A percentile compares a stretch with the other conserved stretches of the same genome.
Conservation (phyloP, 2,329 filamentous ascomycete species). For the Colletotrichum sublineola region DNA sequence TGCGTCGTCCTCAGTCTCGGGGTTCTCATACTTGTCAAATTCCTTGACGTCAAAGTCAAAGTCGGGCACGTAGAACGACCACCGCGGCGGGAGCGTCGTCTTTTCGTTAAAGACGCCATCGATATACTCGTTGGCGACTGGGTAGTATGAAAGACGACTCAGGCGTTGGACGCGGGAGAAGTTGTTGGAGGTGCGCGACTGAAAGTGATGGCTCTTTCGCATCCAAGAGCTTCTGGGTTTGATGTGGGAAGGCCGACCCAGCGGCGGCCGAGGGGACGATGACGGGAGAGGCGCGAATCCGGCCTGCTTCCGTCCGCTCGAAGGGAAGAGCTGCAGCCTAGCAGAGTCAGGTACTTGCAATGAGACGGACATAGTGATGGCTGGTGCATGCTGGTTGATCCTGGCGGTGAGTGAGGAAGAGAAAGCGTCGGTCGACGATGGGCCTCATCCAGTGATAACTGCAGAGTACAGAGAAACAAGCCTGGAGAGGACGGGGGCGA, state of each 20-base stretch:
- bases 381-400: slow-evolving; percentile 22
- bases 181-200: background rate
- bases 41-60: slow-evolving; percentile 42
- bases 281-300: slow-evolving; percentile 39
- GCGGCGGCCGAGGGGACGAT: slow-evolving; percentile 18
- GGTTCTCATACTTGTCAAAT: slow-evolving; percentile 25
- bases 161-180: slow-evolving; percentile 33
- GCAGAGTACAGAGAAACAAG: slow-evolving; percentile 23
- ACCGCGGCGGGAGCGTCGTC: slow-evolving; percentile 41
- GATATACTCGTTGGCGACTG: slow-evolving; percentile 42
- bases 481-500: slow-evolving; percentile 13
- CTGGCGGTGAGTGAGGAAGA: slow-evolving; percentile 19
- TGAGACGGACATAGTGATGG: slow-evolving; percentile 21
- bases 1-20: background rate
- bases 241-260: slow-evolving; percentile 16
- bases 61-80: slow-evolving; percentile 43
- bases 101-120: slow-evolving; percentile 42
- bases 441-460: slow-evolving; percentile 39
- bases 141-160: slow-evolving; percentile 38
- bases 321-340: slow-evolving; percentile 30
- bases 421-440: slow-evolving; percentile 24
- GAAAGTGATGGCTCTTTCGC: slow-evolving; percentile 32
- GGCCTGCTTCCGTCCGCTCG: slow-evolving; percentile 35
- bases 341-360: slow-evolving; percentile 35
- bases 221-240: slow-evolving; percentile 39